Base-by-base conservation (phyloP, 345 rosid genomes). In the Eucalyptus brandiana region DNA sequence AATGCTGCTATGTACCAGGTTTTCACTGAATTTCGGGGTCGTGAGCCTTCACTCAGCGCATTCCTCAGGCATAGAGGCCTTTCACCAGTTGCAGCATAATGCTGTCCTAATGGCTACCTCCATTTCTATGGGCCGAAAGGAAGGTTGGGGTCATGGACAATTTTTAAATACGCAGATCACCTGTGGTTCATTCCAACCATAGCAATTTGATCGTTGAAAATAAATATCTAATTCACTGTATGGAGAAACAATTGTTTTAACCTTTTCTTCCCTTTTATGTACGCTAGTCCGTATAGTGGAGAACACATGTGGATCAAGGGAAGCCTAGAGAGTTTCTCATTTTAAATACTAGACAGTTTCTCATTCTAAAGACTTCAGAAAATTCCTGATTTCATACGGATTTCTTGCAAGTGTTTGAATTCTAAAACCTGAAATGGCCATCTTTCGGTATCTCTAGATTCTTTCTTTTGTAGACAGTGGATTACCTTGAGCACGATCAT, bases 41-140 rank as follows among this genome's bases (percentile, higher is more conserved):
- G 96, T 4, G 97, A 96, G 89, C 99, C 98, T 89, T 96, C 98
- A 69, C 99, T 97, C 0, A 97, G 95, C 90, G 94, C 99, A 49
- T 92, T 97, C 76, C 98, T 97, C 50, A 93, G 96, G 90, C 99
- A 96, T 92, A 96, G 93, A 90, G 98, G 98, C 42, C 94, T 97
- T 37, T 89, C 95, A 86, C 72, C 95, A 23, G 92, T 88, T 53
- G 17, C 96, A 87, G 94, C 93, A 87, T 90, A 90, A 62, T 90
- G 76, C 18, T 15, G 76, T n/a, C 76, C 76, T n/a, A 14, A 7
- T 65, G 76, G 37, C 76, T 65, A 65, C 50, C 30, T 65, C 37
- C 21, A 3, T n/a, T n/a, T 16, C 18, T n/a, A n/a, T 16, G 40
- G 76, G 11, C 76, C 37, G 11, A n/a, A n/a, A 65, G 76, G 76